These are phyloP conservation scores for Komagataella populi DNA, from an alignment of 805 yeast species.

Conservation along the genomic window DNA sequence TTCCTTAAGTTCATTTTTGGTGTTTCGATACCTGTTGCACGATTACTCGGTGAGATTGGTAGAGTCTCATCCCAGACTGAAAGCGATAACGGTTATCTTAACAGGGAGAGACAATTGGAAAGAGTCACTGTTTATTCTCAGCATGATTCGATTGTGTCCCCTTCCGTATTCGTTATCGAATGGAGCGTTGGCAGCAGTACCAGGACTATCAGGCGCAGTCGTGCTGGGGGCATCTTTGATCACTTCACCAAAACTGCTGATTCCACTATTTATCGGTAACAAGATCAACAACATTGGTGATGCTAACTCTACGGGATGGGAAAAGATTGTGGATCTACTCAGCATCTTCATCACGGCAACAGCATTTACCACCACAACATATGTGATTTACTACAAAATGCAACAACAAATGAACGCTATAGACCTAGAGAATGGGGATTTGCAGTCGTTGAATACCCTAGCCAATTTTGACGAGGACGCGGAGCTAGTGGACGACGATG, in stretches of 20 bases:
- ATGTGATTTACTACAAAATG: conserved; percentile 48
- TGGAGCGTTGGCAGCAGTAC: conserved; percentile 85
- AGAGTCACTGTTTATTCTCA: conserved; percentile 51
- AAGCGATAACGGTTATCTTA: conserved; percentile 62
- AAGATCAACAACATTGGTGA: conserved; percentile 60
- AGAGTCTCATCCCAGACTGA: conserved; percentile 45
- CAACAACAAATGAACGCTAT: conserved; percentile 16
- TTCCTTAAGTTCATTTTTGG: conserved; percentile 57
- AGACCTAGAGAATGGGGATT: conserved; percentile 1
- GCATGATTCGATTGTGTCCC: conserved; percentile 76
- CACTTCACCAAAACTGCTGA: conserved; percentile 72
- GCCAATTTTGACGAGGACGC: conserved; percentile 3
- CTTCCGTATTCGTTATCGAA: conserved; percentile 86
- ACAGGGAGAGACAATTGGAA: conserved; percentile 32
- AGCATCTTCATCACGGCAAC: conserved; percentile 44
- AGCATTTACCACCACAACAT: conserved; percentile 48
- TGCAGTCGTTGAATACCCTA: background rate
- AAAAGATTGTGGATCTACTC: conserved; percentile 46
- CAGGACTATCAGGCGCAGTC: conserved; percentile 47
- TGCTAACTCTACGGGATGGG: conserved; percentile 23
- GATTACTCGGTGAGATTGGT: conserved; percentile 49
- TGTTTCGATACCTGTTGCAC: conserved; percentile 46
- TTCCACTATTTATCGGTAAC: conserved; percentile 68
- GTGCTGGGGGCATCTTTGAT: conserved; percentile 60
- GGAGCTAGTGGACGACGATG: conserved; percentile 4